A percentile compares a stretch with the other conserved stretches of the same genome.
Conservation (phyloP, 306 rosid genomes). For the Quercus parvula region DNA sequence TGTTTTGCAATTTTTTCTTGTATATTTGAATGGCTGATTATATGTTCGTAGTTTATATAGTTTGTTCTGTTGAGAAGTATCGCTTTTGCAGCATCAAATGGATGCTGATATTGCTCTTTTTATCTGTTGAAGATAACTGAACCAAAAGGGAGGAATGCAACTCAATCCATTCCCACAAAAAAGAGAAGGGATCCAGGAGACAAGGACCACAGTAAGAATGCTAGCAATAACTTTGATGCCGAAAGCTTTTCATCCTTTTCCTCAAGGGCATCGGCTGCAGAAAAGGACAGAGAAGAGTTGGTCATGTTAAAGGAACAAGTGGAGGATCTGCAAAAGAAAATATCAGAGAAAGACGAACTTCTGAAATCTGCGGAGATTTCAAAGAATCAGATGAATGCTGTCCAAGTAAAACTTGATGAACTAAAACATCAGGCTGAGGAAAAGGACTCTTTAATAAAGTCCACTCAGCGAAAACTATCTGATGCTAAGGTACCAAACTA, state of each 20-base stretch:
- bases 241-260: constrained; percentile 55
- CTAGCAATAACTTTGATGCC: constrained; percentile 37
- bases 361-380: constrained; percentile 65
- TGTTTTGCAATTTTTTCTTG: not conserved
- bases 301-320: constrained; percentile 62
- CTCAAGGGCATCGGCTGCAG: constrained; percentile 52
- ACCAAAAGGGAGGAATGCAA: constrained; percentile 49
- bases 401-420: constrained; percentile 55
- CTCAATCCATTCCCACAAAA: constrained; percentile 64
- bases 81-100: not conserved
- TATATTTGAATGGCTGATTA: not conserved
- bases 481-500: constrained; percentile 69
- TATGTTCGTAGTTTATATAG: not conserved
- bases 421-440: constrained; percentile 60
- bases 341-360: constrained; percentile 74
- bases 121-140: constrained; percentile 42
- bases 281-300: constrained; percentile 72
- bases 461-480: constrained; percentile 63
- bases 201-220: constrained; percentile 49
- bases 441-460: constrained; percentile 63
- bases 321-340: constrained; percentile 64
- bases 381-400: constrained; percentile 51
- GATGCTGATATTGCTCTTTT: constrained; percentile 6
- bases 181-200: constrained; percentile 64
- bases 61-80: not conserved